Conservation (phyloP, 2,329 filamentous ascomycete species). For the Claviceps pazoutovae region DNA sequence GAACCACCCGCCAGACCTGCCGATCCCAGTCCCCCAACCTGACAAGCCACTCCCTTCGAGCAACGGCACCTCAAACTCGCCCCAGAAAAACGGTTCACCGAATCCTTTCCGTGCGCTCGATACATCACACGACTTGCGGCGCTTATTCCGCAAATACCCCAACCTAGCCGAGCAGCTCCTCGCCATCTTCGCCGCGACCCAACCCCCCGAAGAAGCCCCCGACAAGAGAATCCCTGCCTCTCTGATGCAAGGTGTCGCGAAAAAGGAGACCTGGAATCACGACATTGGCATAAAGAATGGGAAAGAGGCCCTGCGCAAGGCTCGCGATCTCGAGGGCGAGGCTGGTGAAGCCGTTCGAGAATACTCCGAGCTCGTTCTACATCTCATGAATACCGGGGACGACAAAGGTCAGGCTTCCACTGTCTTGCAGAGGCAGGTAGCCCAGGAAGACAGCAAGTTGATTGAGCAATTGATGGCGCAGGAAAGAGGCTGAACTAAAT, state of each 20-base stretch:
- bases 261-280: conserved; percentile 38
- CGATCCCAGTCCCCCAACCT: conserved; percentile 11
- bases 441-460: conserved; percentile 32
- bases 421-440: conserved; percentile 30
- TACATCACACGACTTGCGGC: conserved; percentile 32
- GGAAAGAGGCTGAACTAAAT: conserved; percentile 21
- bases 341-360: conserved; percentile 46
- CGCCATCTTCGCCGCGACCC: conserved; percentile 35
- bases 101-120: conserved; percentile 40
- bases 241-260: conserved; percentile 19
- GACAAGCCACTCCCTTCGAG: conserved; percentile 2
- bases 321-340: conserved; percentile 34
- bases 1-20: conserved; percentile 30
- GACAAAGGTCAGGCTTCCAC: conserved; percentile 19
- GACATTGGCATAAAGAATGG: conserved; percentile 45
- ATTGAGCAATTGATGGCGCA: conserved; percentile 35
- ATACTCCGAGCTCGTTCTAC: conserved; percentile 42
- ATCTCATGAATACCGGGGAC: conserved; percentile 26
- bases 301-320: conserved; percentile 36
- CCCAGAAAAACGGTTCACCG: conserved; percentile 10
- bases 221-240: conserved; percentile 18
- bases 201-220: conserved; percentile 25
- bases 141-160: conserved; percentile 40
- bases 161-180: conserved; percentile 31
- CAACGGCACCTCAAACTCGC: background rate